Percentiles rank a stretch among this genome's conserved stretches.
Evolutionary conservation across 116 monocot genomes (phyloP).

Genomic region (Cymodocea nodosa): DNA sequence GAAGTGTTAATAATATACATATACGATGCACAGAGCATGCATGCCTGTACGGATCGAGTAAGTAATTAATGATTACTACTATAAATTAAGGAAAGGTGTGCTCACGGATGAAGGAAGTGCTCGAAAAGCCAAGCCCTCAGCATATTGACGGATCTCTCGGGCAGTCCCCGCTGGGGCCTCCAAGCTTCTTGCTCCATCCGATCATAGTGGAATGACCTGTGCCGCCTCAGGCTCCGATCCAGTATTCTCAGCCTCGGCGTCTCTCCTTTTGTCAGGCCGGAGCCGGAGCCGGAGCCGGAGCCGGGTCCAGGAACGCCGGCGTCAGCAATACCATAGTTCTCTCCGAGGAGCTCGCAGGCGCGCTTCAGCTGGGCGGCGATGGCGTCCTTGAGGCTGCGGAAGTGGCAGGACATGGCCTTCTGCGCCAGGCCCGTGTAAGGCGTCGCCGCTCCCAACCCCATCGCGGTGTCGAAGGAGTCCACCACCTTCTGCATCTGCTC

Average conservation of each 20-base stretch:
- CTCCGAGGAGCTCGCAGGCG: conserved; percentile 70
- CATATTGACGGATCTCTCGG: conserved; percentile 77
- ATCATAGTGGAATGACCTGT: conserved; percentile 85
- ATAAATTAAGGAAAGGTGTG: no score
- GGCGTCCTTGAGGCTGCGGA: conserved; percentile 86
- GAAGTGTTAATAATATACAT: no score
- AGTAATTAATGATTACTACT: no score
- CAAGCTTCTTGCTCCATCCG: conserved; percentile 92
- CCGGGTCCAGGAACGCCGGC: no score
- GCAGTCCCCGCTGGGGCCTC: conserved; percentile 90
- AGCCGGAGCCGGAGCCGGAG: conserved; percentile 8
- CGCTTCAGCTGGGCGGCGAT: conserved; percentile 54
- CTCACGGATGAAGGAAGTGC: conserved; percentile 99
- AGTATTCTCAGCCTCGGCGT: conserved; percentile 68
- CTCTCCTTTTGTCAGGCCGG: conserved; percentile 84
- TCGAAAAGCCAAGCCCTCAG: conserved; percentile 94
- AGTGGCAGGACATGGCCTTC: conserved; percentile 91
- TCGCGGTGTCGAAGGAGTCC: conserved; percentile 72
- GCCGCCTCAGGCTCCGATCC: conserved; percentile 80
- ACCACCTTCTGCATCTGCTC: conserved; percentile 93
- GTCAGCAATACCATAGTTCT: conserved; percentile 84
- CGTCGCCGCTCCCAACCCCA: conserved; percentile 73
- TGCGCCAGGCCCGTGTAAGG: conserved; percentile 82
- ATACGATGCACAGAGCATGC: no score
- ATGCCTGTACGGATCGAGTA: no score